Percentiles rank a stretch among this genome's conserved stretches.
These are phyloP conservation scores for Artomyces pyxidatus DNA, from an alignment of 768 basidiomycete species.

Conservation along the genomic window DNA sequence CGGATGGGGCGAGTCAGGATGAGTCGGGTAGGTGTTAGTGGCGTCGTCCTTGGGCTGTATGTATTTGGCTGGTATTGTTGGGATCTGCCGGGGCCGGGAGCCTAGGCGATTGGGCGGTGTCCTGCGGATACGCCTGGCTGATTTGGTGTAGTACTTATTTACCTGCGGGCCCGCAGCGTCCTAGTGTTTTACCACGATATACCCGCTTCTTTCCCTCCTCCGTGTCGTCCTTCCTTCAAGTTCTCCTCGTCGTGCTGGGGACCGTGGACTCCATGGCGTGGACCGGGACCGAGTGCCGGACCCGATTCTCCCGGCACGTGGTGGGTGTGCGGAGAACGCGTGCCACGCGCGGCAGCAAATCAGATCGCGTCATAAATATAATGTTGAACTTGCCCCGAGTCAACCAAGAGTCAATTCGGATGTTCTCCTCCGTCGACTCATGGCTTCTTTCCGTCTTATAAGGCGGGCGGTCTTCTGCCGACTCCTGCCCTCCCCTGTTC, in stretches of 20 bases:
- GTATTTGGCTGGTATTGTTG: neutral
- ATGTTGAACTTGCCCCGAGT: neutral
- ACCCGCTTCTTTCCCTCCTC: too few relatives aligned
- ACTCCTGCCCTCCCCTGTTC: neutral
- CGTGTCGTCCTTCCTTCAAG: too few relatives aligned
- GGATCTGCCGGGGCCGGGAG: too few relatives aligned
- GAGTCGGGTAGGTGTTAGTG: neutral
- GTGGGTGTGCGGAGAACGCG: neutral
- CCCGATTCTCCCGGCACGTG: neutral
- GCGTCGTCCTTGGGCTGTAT: neutral
- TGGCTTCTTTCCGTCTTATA: neutral
- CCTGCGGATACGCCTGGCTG: too few relatives aligned
- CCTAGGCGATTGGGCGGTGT: too few relatives aligned
- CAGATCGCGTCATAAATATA: neutral
- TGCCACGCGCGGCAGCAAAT: neutral
- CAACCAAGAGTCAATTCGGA: too few relatives aligned
- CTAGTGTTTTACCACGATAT: too few relatives aligned
- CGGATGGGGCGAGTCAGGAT: slow-evolving; percentile 1
- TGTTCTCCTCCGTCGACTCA: neutral
- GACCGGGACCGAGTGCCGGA: too few relatives aligned
- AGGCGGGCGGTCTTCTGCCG: neutral
- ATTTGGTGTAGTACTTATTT: neutral
- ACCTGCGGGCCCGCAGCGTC: too few relatives aligned
- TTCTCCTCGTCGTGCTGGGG: neutral
- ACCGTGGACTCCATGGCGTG: neutral